phyloP scores from a whole-genome alignment of 192 early-diverging fungal genomes.

The Umbelopsis ramanniana region DNA sequence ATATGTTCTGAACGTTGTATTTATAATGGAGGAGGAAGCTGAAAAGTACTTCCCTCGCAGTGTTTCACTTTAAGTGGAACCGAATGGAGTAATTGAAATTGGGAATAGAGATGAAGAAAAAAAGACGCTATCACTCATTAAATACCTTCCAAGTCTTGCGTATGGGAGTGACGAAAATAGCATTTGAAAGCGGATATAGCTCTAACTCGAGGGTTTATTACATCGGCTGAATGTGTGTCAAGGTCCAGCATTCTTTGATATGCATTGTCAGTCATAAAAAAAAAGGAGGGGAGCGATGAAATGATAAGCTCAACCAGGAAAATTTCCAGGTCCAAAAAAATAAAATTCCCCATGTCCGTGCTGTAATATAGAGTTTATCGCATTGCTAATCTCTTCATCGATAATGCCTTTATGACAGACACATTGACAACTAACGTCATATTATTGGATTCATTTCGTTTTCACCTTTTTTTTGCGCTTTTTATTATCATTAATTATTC shows the following conservation, averaged over 20 bases:
- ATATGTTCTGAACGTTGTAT: background rate
- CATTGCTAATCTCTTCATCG: too few species aligned
- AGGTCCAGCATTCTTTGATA: background rate
- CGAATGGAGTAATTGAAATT: background rate
- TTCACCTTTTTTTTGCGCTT: too few species aligned
- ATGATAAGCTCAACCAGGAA: background rate
- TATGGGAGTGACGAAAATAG: background rate
- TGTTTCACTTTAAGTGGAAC: constrained; percentile 8
- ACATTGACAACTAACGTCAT: too few species aligned
- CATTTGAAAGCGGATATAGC: background rate
- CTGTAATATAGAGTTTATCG: too few species aligned
- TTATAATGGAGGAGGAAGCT: constrained; percentile 21
- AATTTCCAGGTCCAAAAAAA: too few species aligned
- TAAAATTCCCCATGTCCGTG: too few species aligned
- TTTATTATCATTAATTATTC: too few species aligned
- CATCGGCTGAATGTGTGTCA: background rate
- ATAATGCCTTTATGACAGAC: too few species aligned
- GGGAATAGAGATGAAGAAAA: background rate
- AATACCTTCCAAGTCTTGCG: background rate
- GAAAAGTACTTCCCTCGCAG: background rate
- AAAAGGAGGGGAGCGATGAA: background rate
- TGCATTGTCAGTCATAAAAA: background rate
- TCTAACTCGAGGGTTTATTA: background rate
- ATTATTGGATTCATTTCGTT: too few species aligned
- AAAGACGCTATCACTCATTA: background rate